Base-by-base conservation (phyloP, 371 early-diverging fungal species). In the Syncephalastrum sp. region DNA sequence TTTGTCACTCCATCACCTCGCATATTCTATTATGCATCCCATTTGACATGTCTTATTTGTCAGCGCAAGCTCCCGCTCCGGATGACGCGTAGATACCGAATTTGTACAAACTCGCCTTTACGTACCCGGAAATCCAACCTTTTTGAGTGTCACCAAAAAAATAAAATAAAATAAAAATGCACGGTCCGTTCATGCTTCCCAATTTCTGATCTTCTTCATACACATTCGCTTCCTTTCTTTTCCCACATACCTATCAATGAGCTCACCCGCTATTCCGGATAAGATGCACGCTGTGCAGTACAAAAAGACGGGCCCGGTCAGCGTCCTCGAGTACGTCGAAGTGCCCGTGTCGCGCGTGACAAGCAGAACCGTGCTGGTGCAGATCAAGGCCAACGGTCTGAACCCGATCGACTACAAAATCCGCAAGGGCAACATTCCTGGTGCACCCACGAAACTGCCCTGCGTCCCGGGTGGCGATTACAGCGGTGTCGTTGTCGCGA, bases 331-430 rank as follows among this genome's bases (percentile, higher is more conserved):
- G 25, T 74, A 73, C 59, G 52, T 43, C 7, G 61, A 69, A 53
- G 29, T 57, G 42, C 56, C 58, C 13, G 56, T 59, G 0, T 80
- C 81, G 1, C 54, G 46, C 3, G 58, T 79, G 21, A 59, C 56
- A 13, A 41, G 38, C 0, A 59, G 65, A 17, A 67, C 83, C 15
- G 58, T 86, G 10, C 61, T 88, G n/a, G 63, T 88, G 17, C 63
- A 76, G 46, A 71, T 89, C 42, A 67, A 72, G 16, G 83, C 83
- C 6, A 70, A 80, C 2, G 82, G 84, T 12, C 58, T 84, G n/a
- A 89, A 89, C 47, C 87, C 87, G 15, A 72, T 81, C 6, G 89
- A 89, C 47, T 77, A 71, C 56, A 87, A 87, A 48, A 4, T 49
- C 8, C 57, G 72, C 8, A 1, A 56, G 23, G 79, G 79, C 24